phyloP scores from a whole-genome alignment of 1,284 basidiomycete species.

The Sanghuangporus weigelae region DNA sequence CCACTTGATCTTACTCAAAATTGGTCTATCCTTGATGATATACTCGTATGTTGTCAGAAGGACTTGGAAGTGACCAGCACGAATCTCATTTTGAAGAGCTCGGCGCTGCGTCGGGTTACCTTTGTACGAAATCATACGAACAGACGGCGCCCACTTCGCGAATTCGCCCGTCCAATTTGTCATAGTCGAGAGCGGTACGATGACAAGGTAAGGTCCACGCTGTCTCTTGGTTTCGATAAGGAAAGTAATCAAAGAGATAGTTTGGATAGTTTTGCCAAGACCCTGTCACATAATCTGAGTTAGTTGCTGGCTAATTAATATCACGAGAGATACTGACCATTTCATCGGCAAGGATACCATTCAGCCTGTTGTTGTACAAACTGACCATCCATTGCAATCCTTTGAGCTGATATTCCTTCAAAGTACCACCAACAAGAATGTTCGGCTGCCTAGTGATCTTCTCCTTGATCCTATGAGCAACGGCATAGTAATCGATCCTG shows the following conservation, averaged over 20 bases:
- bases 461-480: conserved; percentile 93
- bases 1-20: conserved; percentile 93
- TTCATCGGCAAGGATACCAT: conserved; percentile 96
- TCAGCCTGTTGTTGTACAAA: conserved; percentile 96
- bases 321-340: conserved; percentile 61
- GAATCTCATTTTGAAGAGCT: conserved; percentile 67
- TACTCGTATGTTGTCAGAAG: conserved; percentile 98
- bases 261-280: conserved; percentile 95
- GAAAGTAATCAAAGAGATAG: conserved; percentile 94
- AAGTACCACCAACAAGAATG: conserved; percentile 77
- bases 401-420: conserved; percentile 93
- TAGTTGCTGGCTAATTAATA: conserved; percentile 11
- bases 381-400: conserved; percentile 98
- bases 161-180: conserved; percentile 99
- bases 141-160: conserved; percentile 91
- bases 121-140: conserved; percentile 88
- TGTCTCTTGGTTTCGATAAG: conserved; percentile 92
- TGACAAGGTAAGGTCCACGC: conserved; percentile 93
- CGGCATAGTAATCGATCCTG: conserved; percentile 96
- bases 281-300: conserved; percentile 48
- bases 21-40: conserved; percentile 95
- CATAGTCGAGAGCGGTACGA: conserved; percentile 97
- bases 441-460: conserved; percentile 79
- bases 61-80: conserved; percentile 88
- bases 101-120: conserved; percentile 85